Percentiles rank a stretch among this genome's conserved stretches.
phyloP scores from a whole-genome alignment of 352 stramenopile species.

The Plasmopara viticola region DNA sequence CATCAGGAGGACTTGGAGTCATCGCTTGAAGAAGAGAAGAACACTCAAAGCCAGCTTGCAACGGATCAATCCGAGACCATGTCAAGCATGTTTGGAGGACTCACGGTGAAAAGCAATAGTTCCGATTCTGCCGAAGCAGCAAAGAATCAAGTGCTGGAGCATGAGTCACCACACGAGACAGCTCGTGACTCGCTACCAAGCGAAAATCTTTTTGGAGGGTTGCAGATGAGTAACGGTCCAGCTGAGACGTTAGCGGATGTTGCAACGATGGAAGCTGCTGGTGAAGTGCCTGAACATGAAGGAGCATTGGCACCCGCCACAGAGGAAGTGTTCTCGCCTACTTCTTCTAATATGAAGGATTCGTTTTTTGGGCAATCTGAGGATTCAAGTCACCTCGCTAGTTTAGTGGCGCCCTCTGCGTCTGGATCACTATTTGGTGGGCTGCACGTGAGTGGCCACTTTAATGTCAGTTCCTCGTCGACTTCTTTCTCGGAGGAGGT shows the following conservation, averaged over 20 bases:
- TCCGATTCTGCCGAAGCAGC: slow-evolving; percentile 5
- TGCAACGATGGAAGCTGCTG: slow-evolving; percentile 5
- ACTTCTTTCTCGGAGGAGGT: slow-evolving; percentile 10
- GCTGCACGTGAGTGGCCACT: slow-evolving; percentile 36
- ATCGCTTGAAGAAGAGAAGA: slow-evolving; percentile 46
- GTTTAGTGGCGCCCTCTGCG: slow-evolving; percentile 18
- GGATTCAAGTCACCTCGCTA: slow-evolving; percentile 6
- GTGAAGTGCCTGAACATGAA: slow-evolving; percentile 7
- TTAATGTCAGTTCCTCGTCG: slow-evolving; percentile 20
- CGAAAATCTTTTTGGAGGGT: slow-evolving; percentile 30
- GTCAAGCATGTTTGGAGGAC: slow-evolving; percentile 27
- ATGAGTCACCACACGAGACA: slow-evolving; percentile 8
- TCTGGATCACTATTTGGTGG: slow-evolving; percentile 37
- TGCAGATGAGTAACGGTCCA: slow-evolving; percentile 29
- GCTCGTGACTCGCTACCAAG: slow-evolving; percentile 4
- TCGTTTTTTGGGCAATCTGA: slow-evolving; percentile 42
- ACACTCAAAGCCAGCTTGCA: slow-evolving; percentile 25
- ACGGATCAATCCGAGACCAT: slow-evolving; percentile 3
- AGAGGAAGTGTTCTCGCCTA: slow-evolving; percentile 27
- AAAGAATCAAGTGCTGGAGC: slow-evolving; percentile 2
- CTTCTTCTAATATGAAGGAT: slow-evolving; percentile 39
- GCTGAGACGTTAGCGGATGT: slow-evolving; percentile 9
- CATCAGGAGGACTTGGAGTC: slow-evolving; percentile 62
- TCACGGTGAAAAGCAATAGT: slow-evolving; percentile 15
- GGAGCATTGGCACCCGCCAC: slow-evolving; percentile 8